phyloP scores from a whole-genome alignment of 768 basidiomycete species.

The Suillus weaverae region DNA sequence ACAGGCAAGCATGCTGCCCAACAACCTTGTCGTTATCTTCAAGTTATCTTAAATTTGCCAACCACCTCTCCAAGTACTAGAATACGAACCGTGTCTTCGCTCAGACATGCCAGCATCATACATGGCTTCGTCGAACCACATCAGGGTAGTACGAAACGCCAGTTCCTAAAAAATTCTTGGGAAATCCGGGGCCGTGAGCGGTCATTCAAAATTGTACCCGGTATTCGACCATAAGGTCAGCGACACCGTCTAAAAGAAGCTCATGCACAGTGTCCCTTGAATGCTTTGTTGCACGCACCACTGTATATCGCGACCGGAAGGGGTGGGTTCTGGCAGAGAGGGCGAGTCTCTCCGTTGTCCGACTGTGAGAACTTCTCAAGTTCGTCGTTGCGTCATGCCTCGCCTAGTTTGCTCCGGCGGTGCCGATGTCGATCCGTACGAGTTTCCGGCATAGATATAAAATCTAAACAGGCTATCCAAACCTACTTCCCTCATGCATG shows the following conservation, averaged over 20 bases:
- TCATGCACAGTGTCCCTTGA: not conserved
- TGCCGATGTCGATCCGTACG: not conserved
- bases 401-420: not conserved
- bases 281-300: not conserved
- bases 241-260: not conserved
- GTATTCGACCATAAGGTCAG: slow-evolving; percentile 56
- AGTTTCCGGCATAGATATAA: not conserved
- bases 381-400: not conserved
- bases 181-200: slow-evolving; percentile 34
- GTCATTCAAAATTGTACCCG: slow-evolving; percentile 72
- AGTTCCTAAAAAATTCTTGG: slow-evolving; percentile 67
- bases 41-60: too few relatives aligned
- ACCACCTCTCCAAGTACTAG: slow-evolving; percentile 72
- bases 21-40: slow-evolving; percentile 66
- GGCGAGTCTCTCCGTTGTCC: not conserved
- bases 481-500: not conserved
- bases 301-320: not conserved
- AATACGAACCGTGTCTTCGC: slow-evolving; percentile 78
- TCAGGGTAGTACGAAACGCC: slow-evolving; percentile 78
- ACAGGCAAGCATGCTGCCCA: slow-evolving; percentile 87
- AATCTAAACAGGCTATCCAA: not conserved
- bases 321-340: not conserved
- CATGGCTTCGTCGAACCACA: slow-evolving; percentile 67
- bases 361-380: not conserved
- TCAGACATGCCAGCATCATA: slow-evolving; percentile 89